A percentile compares a stretch with the other conserved stretches of the same genome.
Conservation (phyloP, 2,329 filamentous ascomycete genomes). For the Lasiodiplodia theobromae region DNA sequence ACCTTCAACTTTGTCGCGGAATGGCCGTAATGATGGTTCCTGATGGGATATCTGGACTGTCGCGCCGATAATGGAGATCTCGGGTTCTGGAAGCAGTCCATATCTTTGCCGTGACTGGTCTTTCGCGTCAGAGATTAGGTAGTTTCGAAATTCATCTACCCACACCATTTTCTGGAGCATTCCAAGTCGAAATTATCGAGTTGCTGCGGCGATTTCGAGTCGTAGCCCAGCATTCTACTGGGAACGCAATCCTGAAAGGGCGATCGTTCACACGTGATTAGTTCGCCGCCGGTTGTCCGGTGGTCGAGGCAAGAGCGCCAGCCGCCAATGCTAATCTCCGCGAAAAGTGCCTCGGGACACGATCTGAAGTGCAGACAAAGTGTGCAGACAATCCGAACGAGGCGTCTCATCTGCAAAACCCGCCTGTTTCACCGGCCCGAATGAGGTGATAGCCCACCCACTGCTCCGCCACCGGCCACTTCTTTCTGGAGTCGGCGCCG, state of each 20-base stretch:
- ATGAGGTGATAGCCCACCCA: constrained; percentile 13
- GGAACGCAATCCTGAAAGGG: not conserved
- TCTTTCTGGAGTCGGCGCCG: constrained; percentile 7
- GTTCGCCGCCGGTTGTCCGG: not conserved
- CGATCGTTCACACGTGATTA: not conserved
- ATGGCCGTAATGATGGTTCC: too few relatives aligned
- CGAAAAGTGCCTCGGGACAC: not conserved
- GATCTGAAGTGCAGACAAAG: not conserved
- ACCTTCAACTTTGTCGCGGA: too few relatives aligned
- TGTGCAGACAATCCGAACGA: not conserved
- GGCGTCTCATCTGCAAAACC: not conserved
- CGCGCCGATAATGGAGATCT: not conserved
- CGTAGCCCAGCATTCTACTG: not conserved
- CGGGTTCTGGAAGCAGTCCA: not conserved
- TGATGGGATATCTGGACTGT: not conserved
- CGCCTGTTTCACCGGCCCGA: constrained; percentile 8
- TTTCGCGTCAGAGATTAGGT: not conserved
- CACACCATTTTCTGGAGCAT: not conserved
- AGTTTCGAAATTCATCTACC: not conserved
- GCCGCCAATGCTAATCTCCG: not conserved
- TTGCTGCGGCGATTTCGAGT: not conserved
- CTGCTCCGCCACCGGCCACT: constrained; percentile 14
- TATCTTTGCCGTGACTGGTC: not conserved
- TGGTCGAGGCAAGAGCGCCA: not conserved
- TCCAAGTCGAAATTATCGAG: not conserved